phyloP scores from a whole-genome alignment of 1,284 basidiomycete species.

The Cutaneotrichosporon cavernicola region DNA sequence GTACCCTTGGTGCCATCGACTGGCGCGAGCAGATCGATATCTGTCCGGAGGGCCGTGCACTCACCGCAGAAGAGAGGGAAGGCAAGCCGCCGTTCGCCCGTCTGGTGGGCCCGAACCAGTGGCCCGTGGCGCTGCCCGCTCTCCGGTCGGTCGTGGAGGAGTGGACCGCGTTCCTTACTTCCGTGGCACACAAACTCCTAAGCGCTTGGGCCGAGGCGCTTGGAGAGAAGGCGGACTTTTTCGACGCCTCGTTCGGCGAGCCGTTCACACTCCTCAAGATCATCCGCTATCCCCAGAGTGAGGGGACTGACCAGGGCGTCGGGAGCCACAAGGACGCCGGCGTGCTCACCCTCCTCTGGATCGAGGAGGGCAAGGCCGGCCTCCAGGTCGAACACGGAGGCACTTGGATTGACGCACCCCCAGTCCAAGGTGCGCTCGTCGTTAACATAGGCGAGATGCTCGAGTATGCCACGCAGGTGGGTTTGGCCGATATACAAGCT shows the following conservation, averaged over 20 bases:
- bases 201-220: constrained; percentile 21
- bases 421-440: constrained; percentile 69
- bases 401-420: constrained; percentile 71
- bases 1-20: constrained; percentile 19
- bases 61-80: neutral
- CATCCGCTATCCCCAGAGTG: constrained; percentile 17
- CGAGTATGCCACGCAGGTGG: constrained; percentile 27
- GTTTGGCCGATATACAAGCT: neutral
- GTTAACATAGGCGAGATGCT: constrained; percentile 64
- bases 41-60: constrained; percentile 15
- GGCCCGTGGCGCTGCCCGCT: constrained; percentile 17
- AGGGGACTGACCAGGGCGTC: constrained; percentile 17
- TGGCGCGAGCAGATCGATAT: constrained; percentile 27
- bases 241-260: constrained; percentile 22
- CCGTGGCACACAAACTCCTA: constrained; percentile 13
- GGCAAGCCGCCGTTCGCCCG: constrained; percentile 11
- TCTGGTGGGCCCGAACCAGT: constrained; percentile 22
- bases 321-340: constrained; percentile 26
- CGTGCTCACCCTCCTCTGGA: constrained; percentile 21
- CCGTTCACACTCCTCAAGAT: constrained; percentile 27
- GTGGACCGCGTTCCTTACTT: constrained; percentile 13
- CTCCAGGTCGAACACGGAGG: constrained; percentile 47
- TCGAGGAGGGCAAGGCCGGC: constrained; percentile 13
- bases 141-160: constrained; percentile 11
- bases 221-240: constrained; percentile 18